These are phyloP conservation scores for Kodamaea arcana DNA, from an alignment of 1,139 yeast genomes.

Conservation along the genomic window DNA sequence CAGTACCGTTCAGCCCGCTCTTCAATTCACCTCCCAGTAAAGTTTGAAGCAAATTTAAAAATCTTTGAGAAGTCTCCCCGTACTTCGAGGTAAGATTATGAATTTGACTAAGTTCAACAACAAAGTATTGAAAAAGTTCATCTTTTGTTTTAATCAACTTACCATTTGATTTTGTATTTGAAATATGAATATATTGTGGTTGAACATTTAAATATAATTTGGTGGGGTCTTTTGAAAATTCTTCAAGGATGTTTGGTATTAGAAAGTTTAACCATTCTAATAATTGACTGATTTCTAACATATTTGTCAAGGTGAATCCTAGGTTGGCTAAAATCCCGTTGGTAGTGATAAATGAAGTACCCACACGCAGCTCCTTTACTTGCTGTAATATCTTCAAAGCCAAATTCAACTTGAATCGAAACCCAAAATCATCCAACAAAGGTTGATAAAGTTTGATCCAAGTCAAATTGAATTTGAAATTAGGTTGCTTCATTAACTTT, in stretches of 20 bases:
- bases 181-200: background rate
- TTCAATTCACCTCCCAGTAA: too few species aligned
- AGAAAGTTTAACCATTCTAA: conserved; percentile 16
- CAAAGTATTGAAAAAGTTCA: conserved; percentile 6
- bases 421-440: conserved; percentile 28
- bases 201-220: background rate
- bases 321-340: conserved; percentile 1
- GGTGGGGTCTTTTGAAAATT: background rate
- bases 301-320: conserved; percentile 6
- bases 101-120: conserved; percentile 3
- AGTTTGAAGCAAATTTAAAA: conserved; percentile 1
- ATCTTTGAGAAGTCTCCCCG: conserved; percentile 1
- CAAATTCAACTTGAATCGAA: conserved; percentile 16
- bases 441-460: conserved; percentile 31
- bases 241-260: conserved; percentile 1
- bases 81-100: conserved; percentile 2
- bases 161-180: background rate
- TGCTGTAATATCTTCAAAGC: conserved; percentile 9
- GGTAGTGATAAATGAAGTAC: background rate
- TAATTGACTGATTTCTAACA: conserved; percentile 13
- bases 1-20: too few species aligned
- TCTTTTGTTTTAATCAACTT: background rate
- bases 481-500: conserved; percentile 13
- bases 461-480: conserved; percentile 24
- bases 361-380: conserved; percentile 1